A percentile compares a stretch with the other conserved stretches of the same genome.
Evolutionary conservation across 2,329 filamentous ascomycete species (phyloP).

Genomic region (Dendryphion nanum): DNA sequence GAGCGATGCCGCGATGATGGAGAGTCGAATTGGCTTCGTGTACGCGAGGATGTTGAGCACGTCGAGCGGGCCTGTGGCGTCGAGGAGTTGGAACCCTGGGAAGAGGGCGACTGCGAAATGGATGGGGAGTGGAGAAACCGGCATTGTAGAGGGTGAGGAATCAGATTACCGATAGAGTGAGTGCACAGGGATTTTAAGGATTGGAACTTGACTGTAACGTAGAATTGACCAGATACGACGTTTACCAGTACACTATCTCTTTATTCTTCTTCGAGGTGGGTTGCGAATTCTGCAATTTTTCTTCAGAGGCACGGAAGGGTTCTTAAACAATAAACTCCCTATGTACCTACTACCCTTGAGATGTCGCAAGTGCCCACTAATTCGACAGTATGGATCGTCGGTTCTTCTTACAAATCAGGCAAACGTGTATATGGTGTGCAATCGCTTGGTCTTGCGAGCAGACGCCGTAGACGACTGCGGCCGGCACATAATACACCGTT

Average conservation of each 20-base stretch:
- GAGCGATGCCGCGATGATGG: background rate
- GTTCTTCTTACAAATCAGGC: too few relatives aligned
- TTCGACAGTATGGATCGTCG: too few relatives aligned
- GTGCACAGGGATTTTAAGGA: background rate
- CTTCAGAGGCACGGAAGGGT: too few relatives aligned
- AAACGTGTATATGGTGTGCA: too few relatives aligned
- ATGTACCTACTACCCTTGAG: too few relatives aligned
- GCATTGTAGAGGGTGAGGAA: too few relatives aligned
- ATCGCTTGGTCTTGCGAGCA: too few relatives aligned
- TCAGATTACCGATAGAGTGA: too few relatives aligned
- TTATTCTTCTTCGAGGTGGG: background rate
- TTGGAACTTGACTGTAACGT: background rate
- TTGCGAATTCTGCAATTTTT: background rate
- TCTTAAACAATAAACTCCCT: too few relatives aligned
- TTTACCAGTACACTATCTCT: background rate
- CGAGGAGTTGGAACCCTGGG: constrained; percentile 17
- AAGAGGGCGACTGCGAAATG: constrained; percentile 13
- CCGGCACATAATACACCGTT: too few relatives aligned
- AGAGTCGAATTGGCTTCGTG: constrained; percentile 3
- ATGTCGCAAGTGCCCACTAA: too few relatives aligned
- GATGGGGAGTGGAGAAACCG: background rate
- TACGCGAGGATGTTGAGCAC: constrained; percentile 27
- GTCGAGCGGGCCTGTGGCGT: constrained; percentile 41
- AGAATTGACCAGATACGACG: background rate
- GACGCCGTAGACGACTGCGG: too few relatives aligned